Conservation (phyloP, 2,329 filamentous ascomycete species). For the Taxawa tesnikishii region DNA sequence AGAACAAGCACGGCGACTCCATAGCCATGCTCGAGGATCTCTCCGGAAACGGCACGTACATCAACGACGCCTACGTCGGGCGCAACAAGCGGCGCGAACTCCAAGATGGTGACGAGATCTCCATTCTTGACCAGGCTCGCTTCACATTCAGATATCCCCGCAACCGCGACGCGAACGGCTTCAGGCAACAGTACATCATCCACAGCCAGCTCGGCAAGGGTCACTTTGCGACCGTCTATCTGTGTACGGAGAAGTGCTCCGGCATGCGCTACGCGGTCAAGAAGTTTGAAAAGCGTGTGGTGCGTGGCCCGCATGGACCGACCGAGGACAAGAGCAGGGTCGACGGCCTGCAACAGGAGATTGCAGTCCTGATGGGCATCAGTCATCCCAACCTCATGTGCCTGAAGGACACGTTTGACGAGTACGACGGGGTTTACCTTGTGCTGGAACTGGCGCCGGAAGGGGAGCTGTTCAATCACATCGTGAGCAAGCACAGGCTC, state of each 20-base stretch:
- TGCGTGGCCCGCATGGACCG: conserved; percentile 41
- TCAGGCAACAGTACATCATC: conserved; percentile 75
- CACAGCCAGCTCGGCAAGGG: conserved; percentile 83
- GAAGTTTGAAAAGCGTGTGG: conserved; percentile 76
- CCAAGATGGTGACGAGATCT: conserved; percentile 81
- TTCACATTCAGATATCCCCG: conserved; percentile 89
- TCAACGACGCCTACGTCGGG: conserved; percentile 83
- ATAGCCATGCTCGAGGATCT: conserved; percentile 79
- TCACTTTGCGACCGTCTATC: conserved; percentile 86
- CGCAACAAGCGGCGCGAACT: conserved; percentile 85
- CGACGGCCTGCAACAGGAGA: conserved; percentile 85
- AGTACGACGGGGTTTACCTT: conserved; percentile 79
- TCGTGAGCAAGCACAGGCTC: conserved; percentile 81
- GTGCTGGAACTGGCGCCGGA: conserved; percentile 83
- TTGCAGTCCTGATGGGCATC: conserved; percentile 93
- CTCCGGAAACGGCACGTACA: conserved; percentile 91
- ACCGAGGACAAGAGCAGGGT: conserved; percentile 59
- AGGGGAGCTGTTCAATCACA: conserved; percentile 92
- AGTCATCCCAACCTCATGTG: conserved; percentile 89
- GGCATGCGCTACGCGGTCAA: conserved; percentile 86
- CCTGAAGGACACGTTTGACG: conserved; percentile 89
- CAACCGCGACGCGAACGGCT: conserved; percentile 59
- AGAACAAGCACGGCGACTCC: conserved; percentile 44
- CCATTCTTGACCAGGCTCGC: conserved; percentile 69
- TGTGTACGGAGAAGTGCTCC: conserved; percentile 75